Percentiles rank a stretch among this genome's conserved stretches.
phyloP scores from a whole-genome alignment of 441 rosid genomes.

The Syzygium malaccense region DNA sequence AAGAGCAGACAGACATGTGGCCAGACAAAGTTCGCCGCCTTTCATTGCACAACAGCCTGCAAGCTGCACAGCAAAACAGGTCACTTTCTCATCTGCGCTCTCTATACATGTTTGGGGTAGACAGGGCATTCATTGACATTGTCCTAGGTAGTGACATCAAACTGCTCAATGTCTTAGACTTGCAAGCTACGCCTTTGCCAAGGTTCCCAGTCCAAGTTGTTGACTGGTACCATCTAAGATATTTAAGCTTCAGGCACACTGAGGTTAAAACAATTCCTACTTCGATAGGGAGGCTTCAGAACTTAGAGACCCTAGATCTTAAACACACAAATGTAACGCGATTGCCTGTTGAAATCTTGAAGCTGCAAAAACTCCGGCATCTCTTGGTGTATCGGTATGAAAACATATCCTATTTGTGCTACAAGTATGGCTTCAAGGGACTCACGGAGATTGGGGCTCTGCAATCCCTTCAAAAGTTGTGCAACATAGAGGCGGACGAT shows the following conservation, averaged over 20 bases:
- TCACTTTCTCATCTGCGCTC: background rate
- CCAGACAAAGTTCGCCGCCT: background rate
- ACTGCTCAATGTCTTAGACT: background rate
- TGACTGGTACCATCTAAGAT: background rate
- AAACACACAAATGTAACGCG: background rate
- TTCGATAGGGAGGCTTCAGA: background rate
- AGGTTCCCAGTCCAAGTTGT: background rate
- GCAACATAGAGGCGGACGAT: background rate
- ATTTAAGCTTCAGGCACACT: background rate
- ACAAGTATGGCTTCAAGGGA: background rate
- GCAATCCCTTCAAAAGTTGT: conserved; percentile 1
- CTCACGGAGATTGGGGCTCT: background rate
- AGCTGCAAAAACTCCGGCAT: background rate
- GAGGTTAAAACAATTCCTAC: background rate
- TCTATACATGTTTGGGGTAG: background rate
- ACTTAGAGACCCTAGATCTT: background rate
- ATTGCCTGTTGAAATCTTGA: background rate
- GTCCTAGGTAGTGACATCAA: background rate
- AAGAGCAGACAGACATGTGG: background rate
- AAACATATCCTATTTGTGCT: background rate
- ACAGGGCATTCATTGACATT: background rate
- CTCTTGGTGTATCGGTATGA: background rate
- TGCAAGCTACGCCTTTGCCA: background rate
- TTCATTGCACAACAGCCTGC: background rate
- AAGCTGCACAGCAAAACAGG: background rate